Evolutionary conservation across 768 basidiomycete genomes (phyloP), one percentile per base, ranked within the genome.

Genomic region (Termitomyces sp.): DNA sequence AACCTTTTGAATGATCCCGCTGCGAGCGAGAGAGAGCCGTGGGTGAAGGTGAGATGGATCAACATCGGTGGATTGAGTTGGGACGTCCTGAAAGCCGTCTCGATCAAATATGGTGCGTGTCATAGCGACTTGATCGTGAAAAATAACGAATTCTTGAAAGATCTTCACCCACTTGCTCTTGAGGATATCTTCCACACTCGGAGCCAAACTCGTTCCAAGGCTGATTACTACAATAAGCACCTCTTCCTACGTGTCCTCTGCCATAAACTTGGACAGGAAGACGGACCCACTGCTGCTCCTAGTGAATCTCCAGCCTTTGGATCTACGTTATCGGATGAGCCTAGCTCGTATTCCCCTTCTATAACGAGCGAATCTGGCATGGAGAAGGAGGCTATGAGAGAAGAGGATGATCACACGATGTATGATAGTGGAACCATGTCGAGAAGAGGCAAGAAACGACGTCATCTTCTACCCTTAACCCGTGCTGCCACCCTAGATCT

Each of bases 1-100:
- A 69, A 77, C 9, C 69, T 86, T 56, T 74, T 90, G 70, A 63
- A 73, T 17, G 73, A 79, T 58, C 65, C 67, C 14, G 67, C 59
- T 7, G 79, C 80, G 6, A 77, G 80, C 57, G 68, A 71, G 55
- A 75, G 76, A 54, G 82, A 84, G 59, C 69, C 79, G 4, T 87
- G 85, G 85, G 81, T 80, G 27, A 86, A 82, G 65, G 88, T 87
- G 17, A 72, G 89, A 51, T 90, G 87, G 87, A 88, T 89, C 52
- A 86, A 87, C 61, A 77, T 89, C 59, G 83, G 80, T 23, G 89
- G 88, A 5, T 63, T 81, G 59, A 80, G 82, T 60, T 90, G 87
- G 86, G 87, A 89, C 63, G 85, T 90, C 37, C 78, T 90, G 62
- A 86, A 84, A 63, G 81, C 82, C 0, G 68, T 89, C 32, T 83